Percentiles rank a stretch among this genome's conserved stretches.
These are phyloP conservation scores for Tylopilus felleus DNA, from an alignment of 768 basidiomycete genomes.

Conservation along the genomic window DNA sequence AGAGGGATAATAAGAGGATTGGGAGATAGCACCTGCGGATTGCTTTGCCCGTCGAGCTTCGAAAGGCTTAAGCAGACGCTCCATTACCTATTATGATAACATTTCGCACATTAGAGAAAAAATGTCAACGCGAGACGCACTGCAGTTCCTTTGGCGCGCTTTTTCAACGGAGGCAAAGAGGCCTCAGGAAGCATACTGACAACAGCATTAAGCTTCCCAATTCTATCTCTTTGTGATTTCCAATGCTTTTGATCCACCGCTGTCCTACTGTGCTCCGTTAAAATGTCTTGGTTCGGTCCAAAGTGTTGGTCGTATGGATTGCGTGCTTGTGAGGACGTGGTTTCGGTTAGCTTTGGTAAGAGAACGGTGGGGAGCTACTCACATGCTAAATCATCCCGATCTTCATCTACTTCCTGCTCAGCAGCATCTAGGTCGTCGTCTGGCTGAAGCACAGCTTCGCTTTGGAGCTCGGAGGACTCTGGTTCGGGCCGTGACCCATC, in stretches of 20 bases:
- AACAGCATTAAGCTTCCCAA: conserved; percentile 53
- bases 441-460: conserved; percentile 5
- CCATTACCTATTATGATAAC: conserved; percentile 44
- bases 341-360: conserved; percentile 1
- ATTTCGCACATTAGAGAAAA: background rate
- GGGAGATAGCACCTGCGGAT: conserved; percentile 41
- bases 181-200: conserved; percentile 45
- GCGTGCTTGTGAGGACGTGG: conserved; percentile 7
- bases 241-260: conserved; percentile 57
- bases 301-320: conserved; percentile 75
- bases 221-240: conserved; percentile 45
- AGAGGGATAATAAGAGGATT: background rate
- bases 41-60: conserved; percentile 50
- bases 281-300: conserved; percentile 50
- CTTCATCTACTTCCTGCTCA: conserved; percentile 30
- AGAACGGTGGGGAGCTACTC: background rate
- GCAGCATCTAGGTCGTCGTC: conserved; percentile 23
- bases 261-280: conserved; percentile 48
- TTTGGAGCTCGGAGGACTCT: conserved; percentile 1
- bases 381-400: conserved; percentile 29
- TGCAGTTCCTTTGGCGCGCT: conserved; percentile 21
- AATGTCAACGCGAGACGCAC: conserved; percentile 15
- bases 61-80: conserved; percentile 56
- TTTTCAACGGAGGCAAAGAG: conserved; percentile 29
- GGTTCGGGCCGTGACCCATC: conserved; percentile 16